Evolutionary conservation across 1,139 yeast genomes (phyloP).

Genomic region (Candida tetrigidarum): DNA sequence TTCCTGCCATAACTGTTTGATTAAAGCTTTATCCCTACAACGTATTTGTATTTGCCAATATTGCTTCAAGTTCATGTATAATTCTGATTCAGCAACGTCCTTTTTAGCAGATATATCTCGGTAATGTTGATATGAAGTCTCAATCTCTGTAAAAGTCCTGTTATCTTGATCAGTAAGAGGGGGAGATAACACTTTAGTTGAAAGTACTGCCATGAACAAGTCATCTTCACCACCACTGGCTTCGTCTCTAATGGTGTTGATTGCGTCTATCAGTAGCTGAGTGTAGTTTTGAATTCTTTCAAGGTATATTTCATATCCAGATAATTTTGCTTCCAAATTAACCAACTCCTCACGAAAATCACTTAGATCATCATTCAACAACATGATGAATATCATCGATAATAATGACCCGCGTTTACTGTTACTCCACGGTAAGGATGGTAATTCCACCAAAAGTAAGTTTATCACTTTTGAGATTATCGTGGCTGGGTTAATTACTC

Average conservation of each 20-base stretch:
- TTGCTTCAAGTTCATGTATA: conserved; percentile 57
- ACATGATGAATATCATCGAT: conserved; percentile 70
- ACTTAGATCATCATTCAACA: conserved; percentile 78
- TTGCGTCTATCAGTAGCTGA: conserved; percentile 18
- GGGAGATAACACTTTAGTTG: conserved; percentile 26
- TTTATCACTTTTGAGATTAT: conserved; percentile 80
- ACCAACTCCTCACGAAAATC: conserved; percentile 61
- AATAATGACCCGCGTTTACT: conserved; percentile 61
- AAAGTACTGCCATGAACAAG: conserved; percentile 29
- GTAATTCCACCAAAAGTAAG: conserved; percentile 77
- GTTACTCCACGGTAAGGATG: conserved; percentile 26
- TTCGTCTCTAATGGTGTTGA: conserved; percentile 29
- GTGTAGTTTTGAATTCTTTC: conserved; percentile 32
- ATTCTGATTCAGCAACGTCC: conserved; percentile 22
- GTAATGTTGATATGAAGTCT: conserved; percentile 26
- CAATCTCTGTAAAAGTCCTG: conserved; percentile 15
- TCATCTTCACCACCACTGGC: conserved; percentile 24
- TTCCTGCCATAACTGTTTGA: conserved; percentile 84
- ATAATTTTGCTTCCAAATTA: conserved; percentile 34
- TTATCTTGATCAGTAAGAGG: background rate
- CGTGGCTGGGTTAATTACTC: conserved; percentile 84
- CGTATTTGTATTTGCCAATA: conserved; percentile 68
- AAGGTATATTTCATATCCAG: conserved; percentile 25
- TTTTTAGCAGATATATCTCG: conserved; percentile 20
- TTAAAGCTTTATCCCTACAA: conserved; percentile 71